These are phyloP conservation scores for Neurospora sp. DNA, from an alignment of 495 filamentous ascomycete species.

Conservation along the genomic window DNA sequence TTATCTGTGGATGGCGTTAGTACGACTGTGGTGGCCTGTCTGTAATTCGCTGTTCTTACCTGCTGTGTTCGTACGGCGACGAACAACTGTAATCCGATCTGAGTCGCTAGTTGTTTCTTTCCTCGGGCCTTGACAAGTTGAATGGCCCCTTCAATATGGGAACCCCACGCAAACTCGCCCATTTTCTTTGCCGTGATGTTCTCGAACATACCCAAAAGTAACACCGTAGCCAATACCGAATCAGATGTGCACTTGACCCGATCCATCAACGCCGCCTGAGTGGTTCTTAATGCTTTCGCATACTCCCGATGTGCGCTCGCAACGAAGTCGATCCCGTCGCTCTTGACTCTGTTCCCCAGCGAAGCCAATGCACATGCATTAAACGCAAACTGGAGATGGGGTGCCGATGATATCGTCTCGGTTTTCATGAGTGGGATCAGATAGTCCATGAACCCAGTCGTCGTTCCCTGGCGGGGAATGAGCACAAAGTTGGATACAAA, in stretches of 20 bases:
- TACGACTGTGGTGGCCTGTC: background rate
- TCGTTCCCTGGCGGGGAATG: slow-evolving; percentile 30
- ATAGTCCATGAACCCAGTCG: slow-evolving; percentile 46
- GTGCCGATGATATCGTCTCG: slow-evolving; percentile 16
- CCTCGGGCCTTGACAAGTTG: slow-evolving; percentile 44
- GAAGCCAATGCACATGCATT: slow-evolving; percentile 52
- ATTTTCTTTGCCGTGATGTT: slow-evolving; percentile 38
- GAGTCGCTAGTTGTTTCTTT: slow-evolving; percentile 37
- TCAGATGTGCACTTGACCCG: slow-evolving; percentile 33
- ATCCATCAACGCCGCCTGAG: slow-evolving; percentile 42
- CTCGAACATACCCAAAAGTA: slow-evolving; percentile 46
- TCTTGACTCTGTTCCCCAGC: slow-evolving; percentile 37
- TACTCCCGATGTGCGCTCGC: slow-evolving; percentile 35
- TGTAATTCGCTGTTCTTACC: slow-evolving; percentile 19
- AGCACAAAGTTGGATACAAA: slow-evolving; percentile 50
- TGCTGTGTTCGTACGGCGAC: slow-evolving; percentile 42
- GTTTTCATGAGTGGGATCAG: slow-evolving; percentile 43
- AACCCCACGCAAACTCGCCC: slow-evolving; percentile 40
- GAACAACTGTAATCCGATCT: slow-evolving; percentile 39
- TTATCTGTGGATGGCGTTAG: slow-evolving; percentile 20
- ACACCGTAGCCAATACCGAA: slow-evolving; percentile 48
- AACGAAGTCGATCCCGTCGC: slow-evolving; percentile 16
- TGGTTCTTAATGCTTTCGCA: slow-evolving; percentile 41
- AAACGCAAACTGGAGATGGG: slow-evolving; percentile 32
- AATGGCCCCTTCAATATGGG: slow-evolving; percentile 45